Percentiles rank a stretch among this genome's conserved stretches.
These are phyloP conservation scores for Cinnamomum chago DNA, from an alignment of 164 flowering plant species.

Conservation along the genomic window DNA sequence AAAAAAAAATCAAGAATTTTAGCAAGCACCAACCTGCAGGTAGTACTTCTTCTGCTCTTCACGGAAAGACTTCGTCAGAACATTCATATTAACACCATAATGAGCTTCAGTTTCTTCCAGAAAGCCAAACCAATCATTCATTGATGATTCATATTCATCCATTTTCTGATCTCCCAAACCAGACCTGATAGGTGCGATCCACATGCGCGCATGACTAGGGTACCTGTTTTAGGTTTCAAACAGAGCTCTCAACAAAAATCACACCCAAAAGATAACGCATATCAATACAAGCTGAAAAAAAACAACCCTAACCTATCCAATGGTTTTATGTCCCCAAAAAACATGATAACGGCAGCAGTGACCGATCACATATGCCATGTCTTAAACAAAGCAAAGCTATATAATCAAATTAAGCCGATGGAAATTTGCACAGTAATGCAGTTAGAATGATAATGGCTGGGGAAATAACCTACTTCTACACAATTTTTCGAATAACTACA, in stretches of 20 bases:
- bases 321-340: background rate
- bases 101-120: conserved; percentile 53
- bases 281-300: background rate
- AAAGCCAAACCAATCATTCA: conserved; percentile 77
- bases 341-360: background rate
- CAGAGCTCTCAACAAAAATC: conserved; percentile 1
- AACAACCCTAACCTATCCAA: background rate
- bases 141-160: conserved; percentile 60
- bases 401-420: too few species aligned
- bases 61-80: conserved; percentile 61
- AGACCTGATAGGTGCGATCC: conserved; percentile 90
- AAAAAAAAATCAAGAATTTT: background rate
- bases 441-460: too few species aligned
- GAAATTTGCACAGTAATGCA: too few species aligned
- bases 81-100: conserved; percentile 93
- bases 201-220: conserved; percentile 99
- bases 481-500: too few species aligned
- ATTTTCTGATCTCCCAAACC: conserved; percentile 65
- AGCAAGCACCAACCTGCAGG: conserved; percentile 47
- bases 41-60: conserved; percentile 91
- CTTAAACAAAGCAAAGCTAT: too few species aligned
- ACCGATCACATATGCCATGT: too few species aligned
- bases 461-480: too few species aligned
- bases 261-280: background rate
- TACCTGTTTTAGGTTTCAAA: conserved; percentile 45